Base-by-base conservation (phyloP, 208 protist genomes). In the Phytomonas francai region DNA sequence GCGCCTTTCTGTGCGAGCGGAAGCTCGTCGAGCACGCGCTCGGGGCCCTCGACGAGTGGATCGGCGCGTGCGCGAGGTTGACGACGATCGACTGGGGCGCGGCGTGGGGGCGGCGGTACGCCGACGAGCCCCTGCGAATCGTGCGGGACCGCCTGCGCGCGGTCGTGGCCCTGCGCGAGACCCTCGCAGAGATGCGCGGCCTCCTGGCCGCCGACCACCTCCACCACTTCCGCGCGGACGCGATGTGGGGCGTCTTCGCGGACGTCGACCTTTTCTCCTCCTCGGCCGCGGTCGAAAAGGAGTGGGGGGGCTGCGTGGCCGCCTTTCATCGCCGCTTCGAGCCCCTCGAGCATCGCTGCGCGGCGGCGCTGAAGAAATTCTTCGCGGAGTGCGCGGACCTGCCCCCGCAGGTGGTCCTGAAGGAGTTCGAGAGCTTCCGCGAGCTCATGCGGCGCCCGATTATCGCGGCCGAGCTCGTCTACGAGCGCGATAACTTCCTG, bases 371-470 rank as follows among this genome's bases (percentile, higher is more conserved):
- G 34, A 59, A 59, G 56, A 27, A 59, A 36, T 84, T 94, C 61
- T 93, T 95, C 63, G 64, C 80, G 28, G 67, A 80, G 32, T 79
- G 81, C 31, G 72, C 74, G 25, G 86, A 81, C 19, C 76, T 92
- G n/a, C 70, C 89, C 0, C 83, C 91, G 22, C 93, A 97, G 70
- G 87, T 85, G 7, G 80, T 97, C 25, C 77, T 97, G 12, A 84
- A 83, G 69, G 84, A 93, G 65, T 95, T 96, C 42, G 72, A 80
- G 12, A 80, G 81, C 65, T 97, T 91, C 72, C 74, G 77, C 27
- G 77, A 96, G 60, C 77, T 97, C 56, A 82, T 96, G 73, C 86
- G 88, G 64, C 85, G 89, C 25, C 88, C 90, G 29, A 88, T 92
- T 69, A 79, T 97, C 56, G 70, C 84, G n/a, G 86, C 87, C 70